Evolutionary conservation across 768 basidiomycete genomes (phyloP), one percentile per base, ranked within the genome.

Genomic region (Botryobasidium botryosum): DNA sequence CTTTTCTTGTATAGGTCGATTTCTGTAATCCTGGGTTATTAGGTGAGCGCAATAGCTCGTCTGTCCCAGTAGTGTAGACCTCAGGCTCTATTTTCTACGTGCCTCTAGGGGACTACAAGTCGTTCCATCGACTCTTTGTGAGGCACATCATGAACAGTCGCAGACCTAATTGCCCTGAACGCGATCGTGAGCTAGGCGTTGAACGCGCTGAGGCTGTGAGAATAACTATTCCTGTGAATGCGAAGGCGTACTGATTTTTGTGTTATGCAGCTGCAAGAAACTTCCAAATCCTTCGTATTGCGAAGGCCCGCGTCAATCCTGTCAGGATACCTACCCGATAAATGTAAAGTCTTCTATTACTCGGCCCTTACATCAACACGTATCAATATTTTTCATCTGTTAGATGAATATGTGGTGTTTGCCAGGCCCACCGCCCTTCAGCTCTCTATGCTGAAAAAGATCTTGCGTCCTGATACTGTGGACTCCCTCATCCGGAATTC

Each of bases 351-450:
- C 20, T 40, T 28, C 10, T 35, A 15, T 39, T 24, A 33, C 10
- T 5, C 3, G 12, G 12, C 23, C 15, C 18, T 17, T 24, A 15
- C 23, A 10, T 39, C 20, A 24, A 31, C 26, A 49, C 33, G 15
- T 23, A 13, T 33, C 18, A 21, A 25, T 20, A 5, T 15, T 44
- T n/a, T n/a, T n/a, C 4, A 12, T 32, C n/a, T 15, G 21, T 6
- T 51, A 97, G 92, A 84, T 56, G 94, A 99, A 75, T 96, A 92
- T 57, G 82, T 92, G n/a, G 77, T 97, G n/a, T 97, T 97, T 59
- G 69, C 94, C 25, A 77, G 77, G 4, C 92, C 94, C 0, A 90
- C 88, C 1, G 40, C 62, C n/a, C 62, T 94, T 15, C 92, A 99
- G 53, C 60, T 84, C 5, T 65, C 72, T 10, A 79, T 97, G 54